A percentile compares a stretch with the other conserved stretches of the same genome.
Conservation (phyloP, 306 rosid species). For the Cucumis cinereus region DNA sequence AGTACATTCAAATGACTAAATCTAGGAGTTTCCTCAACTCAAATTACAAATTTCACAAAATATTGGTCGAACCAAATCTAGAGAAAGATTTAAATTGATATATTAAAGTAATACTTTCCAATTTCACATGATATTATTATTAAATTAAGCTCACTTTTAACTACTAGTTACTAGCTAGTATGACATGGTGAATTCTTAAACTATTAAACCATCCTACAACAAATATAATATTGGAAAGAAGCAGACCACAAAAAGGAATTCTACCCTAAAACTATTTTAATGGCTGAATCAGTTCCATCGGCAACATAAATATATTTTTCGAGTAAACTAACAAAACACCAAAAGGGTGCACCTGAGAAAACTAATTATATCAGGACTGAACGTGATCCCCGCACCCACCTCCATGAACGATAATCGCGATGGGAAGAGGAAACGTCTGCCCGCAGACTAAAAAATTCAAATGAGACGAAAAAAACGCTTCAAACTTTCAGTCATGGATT, state of each 20-base stretch:
- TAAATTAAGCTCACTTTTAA: too few species aligned
- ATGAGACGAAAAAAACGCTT: not conserved
- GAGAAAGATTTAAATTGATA: too few species aligned
- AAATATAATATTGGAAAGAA: not conserved
- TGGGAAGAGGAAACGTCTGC: not conserved
- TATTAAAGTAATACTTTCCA: too few species aligned
- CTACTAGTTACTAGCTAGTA: not conserved
- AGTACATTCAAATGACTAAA: too few species aligned
- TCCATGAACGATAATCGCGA: not conserved
- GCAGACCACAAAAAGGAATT: not conserved
- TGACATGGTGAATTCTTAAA: not conserved
- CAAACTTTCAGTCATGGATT: not conserved
- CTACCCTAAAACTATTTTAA: not conserved
- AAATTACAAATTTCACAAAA: too few species aligned
- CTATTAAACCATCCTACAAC: not conserved
- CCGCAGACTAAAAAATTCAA: not conserved
- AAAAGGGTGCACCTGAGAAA: not conserved
- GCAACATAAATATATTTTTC: not conserved
- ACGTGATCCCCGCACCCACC: not conserved
- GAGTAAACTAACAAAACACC: not conserved
- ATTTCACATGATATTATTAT: too few species aligned
- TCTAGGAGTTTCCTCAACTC: too few species aligned
- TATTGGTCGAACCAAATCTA: too few species aligned
- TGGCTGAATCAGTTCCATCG: not conserved
- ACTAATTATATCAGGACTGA: not conserved